phyloP scores from a whole-genome alignment of 768 basidiomycete species.

The Boletus pseudopeckii region DNA sequence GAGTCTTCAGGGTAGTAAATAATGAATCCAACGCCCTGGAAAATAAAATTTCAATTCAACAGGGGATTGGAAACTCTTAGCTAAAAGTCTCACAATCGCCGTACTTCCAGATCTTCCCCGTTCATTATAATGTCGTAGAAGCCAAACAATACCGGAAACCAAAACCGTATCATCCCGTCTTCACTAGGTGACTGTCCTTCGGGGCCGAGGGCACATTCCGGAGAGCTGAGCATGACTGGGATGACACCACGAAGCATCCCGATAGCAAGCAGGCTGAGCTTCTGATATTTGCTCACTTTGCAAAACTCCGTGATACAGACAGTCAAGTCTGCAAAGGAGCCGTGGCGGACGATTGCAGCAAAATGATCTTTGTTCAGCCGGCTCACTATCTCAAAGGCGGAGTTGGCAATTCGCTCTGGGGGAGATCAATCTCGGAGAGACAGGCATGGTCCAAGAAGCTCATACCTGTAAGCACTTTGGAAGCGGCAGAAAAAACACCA shows the following conservation, averaged over 20 bases:
- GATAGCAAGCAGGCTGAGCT: conserved; percentile 93
- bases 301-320: conserved; percentile 99
- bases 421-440: neutral
- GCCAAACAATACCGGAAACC: conserved; percentile 96
- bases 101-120: conserved; percentile 96
- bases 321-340: conserved; percentile 92
- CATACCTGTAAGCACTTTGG: conserved; percentile 83
- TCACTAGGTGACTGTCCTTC: conserved; percentile 45
- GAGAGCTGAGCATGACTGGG: conserved; percentile 82
- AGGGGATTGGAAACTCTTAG: neutral
- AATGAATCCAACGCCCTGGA: conserved; percentile 92
- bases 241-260: conserved; percentile 94
- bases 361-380: conserved; percentile 91
- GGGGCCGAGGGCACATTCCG: conserved; percentile 55
- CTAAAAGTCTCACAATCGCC: conserved; percentile 73
- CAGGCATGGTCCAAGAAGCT: conserved; percentile 1
- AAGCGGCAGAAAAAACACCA: conserved; percentile 95
- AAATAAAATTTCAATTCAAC: conserved; percentile 3
- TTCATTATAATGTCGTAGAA: conserved; percentile 99
- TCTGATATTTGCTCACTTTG: conserved; percentile 99
- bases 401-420: conserved; percentile 82
- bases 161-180: conserved; percentile 92
- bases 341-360: conserved; percentile 83
- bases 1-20: conserved; percentile 88
- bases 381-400: conserved; percentile 95